phyloP scores from a whole-genome alignment of 2,329 filamentous ascomycete genomes.

The Thelonectria discophora region DNA sequence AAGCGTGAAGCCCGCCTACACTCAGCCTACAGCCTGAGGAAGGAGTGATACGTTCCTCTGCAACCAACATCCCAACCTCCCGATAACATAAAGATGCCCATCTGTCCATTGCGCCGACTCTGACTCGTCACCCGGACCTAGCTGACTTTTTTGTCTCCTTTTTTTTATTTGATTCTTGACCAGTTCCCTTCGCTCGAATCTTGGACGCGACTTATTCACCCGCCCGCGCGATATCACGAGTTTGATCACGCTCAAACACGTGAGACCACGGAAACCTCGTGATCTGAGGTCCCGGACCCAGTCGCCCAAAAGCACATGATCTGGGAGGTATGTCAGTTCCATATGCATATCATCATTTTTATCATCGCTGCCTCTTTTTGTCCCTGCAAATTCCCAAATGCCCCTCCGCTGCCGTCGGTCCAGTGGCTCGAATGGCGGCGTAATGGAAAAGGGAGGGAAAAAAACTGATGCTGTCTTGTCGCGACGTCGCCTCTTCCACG shows the following conservation, averaged over 20 bases:
- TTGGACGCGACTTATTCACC: conserved; percentile 40
- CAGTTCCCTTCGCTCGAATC: no score
- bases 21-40: conserved; percentile 28
- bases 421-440: conserved; percentile 15
- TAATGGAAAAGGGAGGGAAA: neutral
- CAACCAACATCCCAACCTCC: conserved; percentile 31
- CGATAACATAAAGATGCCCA: conserved; percentile 43
- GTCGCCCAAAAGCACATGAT: conserved; percentile 53
- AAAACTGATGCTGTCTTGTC: neutral
- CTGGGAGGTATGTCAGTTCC: conserved; percentile 53
- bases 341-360: conserved; percentile 27
- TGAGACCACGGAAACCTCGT: conserved; percentile 55
- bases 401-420: conserved; percentile 2
- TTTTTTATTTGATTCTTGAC: conserved; percentile 16
- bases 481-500: conserved; percentile 13
- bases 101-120: conserved; percentile 20
- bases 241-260: conserved; percentile 56
- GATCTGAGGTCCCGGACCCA: conserved; percentile 48
- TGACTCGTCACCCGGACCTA: conserved; percentile 28
- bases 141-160: conserved; percentile 17
- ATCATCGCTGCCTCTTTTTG: conserved; percentile 14
- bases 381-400: conserved; percentile 11
- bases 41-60: conserved; percentile 21
- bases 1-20: conserved; percentile 19
- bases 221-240: conserved; percentile 58